phyloP scores from a whole-genome alignment of 2,329 filamentous ascomycete species.

The Bipolaris bicolor region DNA sequence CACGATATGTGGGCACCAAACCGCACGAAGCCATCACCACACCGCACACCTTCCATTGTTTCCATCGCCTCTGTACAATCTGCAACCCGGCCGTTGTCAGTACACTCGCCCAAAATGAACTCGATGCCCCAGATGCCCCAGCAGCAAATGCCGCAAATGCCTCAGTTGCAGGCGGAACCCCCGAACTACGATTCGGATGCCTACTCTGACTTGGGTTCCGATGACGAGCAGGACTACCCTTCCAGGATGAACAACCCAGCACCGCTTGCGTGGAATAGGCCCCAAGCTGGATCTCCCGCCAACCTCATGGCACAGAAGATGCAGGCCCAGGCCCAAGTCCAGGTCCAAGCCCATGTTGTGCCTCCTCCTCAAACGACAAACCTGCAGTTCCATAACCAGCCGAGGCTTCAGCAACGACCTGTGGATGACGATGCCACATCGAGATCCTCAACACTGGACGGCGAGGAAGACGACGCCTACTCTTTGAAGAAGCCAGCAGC shows the following conservation, averaged over 20 bases:
- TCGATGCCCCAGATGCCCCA: too few species aligned
- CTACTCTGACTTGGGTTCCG: conserved; percentile 38
- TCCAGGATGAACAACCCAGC: conserved; percentile 29
- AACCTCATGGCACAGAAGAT: conserved; percentile 35
- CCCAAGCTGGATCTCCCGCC: conserved; percentile 22
- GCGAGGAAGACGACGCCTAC: conserved; percentile 36
- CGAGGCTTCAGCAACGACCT: conserved; percentile 13
- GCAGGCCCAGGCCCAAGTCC: conserved; percentile 14
- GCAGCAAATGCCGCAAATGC: too few species aligned
- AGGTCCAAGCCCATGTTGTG: conserved; percentile 19
- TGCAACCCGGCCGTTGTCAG: conserved; percentile 8
- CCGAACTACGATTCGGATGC: conserved; percentile 43
- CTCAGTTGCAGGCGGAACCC: conserved; percentile 28
- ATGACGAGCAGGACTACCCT: conserved; percentile 29
- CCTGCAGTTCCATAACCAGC: conserved; percentile 22
- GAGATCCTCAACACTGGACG: conserved; percentile 41
- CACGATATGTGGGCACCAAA: conserved; percentile 44
- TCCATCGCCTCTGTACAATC: conserved; percentile 24
- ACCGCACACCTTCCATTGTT: conserved; percentile 40
- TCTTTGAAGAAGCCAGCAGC: conserved; percentile 40
- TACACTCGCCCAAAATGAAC: conserved; percentile 19
- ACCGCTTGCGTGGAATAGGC: conserved; percentile 29
- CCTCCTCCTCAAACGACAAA: conserved; percentile 17
- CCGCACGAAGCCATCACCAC: conserved; percentile 37
- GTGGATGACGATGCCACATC: conserved; percentile 44